Percentiles rank a stretch among this genome's conserved stretches.
These are phyloP conservation scores for Taphrina pruni DNA, from an alignment of 1,139 yeast genomes.

Conservation along the genomic window DNA sequence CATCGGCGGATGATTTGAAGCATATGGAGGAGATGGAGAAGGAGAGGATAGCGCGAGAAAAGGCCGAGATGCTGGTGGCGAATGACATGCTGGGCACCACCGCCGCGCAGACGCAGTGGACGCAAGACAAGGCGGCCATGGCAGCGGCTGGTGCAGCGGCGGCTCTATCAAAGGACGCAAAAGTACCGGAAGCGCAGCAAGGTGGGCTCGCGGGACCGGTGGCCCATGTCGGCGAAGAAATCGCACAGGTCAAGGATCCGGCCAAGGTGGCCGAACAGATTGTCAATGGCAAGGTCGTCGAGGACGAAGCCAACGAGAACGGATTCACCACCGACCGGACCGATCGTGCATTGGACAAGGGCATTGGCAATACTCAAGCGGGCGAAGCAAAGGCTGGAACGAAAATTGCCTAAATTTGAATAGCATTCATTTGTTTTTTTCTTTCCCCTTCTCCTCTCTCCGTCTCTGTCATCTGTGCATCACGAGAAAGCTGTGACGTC, in stretches of 20 bases:
- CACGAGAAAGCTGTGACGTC: too few relatives aligned
- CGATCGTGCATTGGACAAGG: slow-evolving; percentile 6
- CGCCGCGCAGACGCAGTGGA: slow-evolving; percentile 34
- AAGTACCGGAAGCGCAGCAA: neutral
- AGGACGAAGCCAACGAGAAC: slow-evolving; percentile 21
- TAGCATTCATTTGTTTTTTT: neutral
- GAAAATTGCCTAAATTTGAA: slow-evolving; percentile 2
- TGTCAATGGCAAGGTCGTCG: neutral
- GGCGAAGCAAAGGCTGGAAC: slow-evolving; percentile 5
- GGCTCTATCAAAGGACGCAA: neutral
- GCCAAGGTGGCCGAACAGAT: slow-evolving; percentile 17
- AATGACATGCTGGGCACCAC: slow-evolving; percentile 52
- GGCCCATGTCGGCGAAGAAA: slow-evolving; percentile 34
- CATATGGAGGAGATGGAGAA: slow-evolving; percentile 60
- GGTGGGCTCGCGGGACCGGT: slow-evolving; percentile 37
- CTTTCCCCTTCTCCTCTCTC: neutral
- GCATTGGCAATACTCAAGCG: slow-evolving; percentile 18
- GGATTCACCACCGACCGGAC: slow-evolving; percentile 17
- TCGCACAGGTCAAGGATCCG: slow-evolving; percentile 28
- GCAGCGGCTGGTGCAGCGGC: slow-evolving; percentile 1
- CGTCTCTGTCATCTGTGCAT: too few relatives aligned
- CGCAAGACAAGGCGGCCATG: slow-evolving; percentile 32
- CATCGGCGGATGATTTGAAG: slow-evolving; percentile 75
- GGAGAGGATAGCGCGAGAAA: slow-evolving; percentile 53
- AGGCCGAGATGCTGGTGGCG: slow-evolving; percentile 43